phyloP scores from a whole-genome alignment of 768 basidiomycete genomes.

The Glaciozyma antarctica region DNA sequence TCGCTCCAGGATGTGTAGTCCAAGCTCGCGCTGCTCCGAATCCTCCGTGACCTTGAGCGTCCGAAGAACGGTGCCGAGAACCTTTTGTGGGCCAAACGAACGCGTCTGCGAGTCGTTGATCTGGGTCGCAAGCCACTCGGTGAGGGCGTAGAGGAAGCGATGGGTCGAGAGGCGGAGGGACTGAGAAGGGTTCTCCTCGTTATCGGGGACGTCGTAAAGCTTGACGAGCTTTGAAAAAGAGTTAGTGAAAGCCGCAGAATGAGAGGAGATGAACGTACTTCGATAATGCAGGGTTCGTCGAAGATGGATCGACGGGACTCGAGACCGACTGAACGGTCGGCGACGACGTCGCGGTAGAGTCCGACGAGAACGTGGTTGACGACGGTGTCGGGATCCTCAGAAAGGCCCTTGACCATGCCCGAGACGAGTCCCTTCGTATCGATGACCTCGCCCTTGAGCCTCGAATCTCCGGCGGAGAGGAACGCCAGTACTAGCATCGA shows the following conservation, averaged over 20 bases:
- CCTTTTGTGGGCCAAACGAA: conserved; percentile 51
- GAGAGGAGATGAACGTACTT: neutral
- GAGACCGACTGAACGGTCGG: conserved; percentile 52
- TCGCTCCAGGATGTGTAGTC: conserved; percentile 57
- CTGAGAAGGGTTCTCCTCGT: conserved; percentile 31
- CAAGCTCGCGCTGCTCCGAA: conserved; percentile 70
- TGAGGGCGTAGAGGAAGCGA: conserved; percentile 33
- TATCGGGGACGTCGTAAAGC: conserved; percentile 43
- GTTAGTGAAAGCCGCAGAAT: neutral
- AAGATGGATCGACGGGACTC: conserved; percentile 60
- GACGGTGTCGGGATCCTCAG: conserved; percentile 56
- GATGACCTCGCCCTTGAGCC: conserved; percentile 58
- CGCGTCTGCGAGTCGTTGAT: conserved; percentile 40
- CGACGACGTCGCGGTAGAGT: conserved; percentile 46
- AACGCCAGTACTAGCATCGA: conserved; percentile 66
- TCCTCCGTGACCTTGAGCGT: conserved; percentile 82
- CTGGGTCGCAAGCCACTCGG: conserved; percentile 47
- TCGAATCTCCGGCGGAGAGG: conserved; percentile 48
- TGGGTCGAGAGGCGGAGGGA: conserved; percentile 23
- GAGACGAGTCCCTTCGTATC: conserved; percentile 60
- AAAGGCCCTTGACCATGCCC: conserved; percentile 63
- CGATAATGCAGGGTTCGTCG: conserved; percentile 46
- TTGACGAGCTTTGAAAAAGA: conserved; percentile 23
- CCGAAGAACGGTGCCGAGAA: conserved; percentile 64
- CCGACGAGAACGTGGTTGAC: conserved; percentile 59